Evolutionary conservation across 345 rosid genomes (phyloP).

Genomic region (Gossypioides kirkii): DNA sequence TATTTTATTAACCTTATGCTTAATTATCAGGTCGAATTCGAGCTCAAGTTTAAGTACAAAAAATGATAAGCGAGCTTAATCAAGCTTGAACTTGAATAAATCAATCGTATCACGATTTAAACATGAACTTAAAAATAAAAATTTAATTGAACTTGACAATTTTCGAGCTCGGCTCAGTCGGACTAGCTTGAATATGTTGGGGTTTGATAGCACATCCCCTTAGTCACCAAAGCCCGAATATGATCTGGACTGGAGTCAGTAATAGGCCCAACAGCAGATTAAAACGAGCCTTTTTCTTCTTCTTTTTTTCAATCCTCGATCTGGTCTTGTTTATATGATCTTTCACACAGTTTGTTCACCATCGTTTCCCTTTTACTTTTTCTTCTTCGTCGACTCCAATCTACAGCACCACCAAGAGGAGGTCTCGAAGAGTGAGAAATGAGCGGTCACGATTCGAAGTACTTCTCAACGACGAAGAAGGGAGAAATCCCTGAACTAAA

Average conservation of each 20-base stretch:
- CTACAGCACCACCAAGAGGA: constrained; percentile 6
- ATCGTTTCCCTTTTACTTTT: constrained; percentile 4
- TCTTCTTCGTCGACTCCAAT: constrained; percentile 13
- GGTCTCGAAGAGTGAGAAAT: constrained; percentile 29
- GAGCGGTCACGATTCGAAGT: constrained; percentile 99
- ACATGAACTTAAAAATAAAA: too few species aligned
- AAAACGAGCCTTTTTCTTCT: neutral
- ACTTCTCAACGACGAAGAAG: constrained; percentile 96
- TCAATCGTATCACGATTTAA: too few species aligned
- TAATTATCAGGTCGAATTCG: too few species aligned
- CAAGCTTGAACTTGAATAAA: too few species aligned
- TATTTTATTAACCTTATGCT: too few species aligned
- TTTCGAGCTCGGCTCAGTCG: too few species aligned
- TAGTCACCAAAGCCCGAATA: neutral
- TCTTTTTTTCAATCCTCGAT: neutral
- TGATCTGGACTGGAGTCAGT: neutral
- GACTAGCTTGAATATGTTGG: too few species aligned
- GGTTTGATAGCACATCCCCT: neutral
- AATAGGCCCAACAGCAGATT: neutral
- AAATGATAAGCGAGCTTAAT: too few species aligned
- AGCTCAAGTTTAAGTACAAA: too few species aligned
- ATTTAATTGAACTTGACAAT: too few species aligned
- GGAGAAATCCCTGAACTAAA: constrained; percentile 99
- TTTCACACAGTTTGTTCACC: neutral
- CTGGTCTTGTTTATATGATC: neutral